Evolutionary conservation across 495 filamentous ascomycete species (phyloP), one percentile per base, ranked within the genome.

Genomic region (Podospora conica): DNA sequence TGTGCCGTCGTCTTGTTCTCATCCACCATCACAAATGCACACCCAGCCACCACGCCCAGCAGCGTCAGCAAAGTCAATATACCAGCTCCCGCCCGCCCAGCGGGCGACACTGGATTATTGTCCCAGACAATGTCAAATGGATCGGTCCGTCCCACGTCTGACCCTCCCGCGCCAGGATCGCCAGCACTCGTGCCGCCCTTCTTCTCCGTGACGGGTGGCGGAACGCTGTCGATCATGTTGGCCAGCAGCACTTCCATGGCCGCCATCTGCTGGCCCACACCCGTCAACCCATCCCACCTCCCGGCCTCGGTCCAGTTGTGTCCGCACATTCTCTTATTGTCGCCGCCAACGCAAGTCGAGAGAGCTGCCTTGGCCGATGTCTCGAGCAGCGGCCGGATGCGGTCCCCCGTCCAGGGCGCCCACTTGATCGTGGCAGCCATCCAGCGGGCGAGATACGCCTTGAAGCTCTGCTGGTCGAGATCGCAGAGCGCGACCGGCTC

Each of bases 391-490:
- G 85, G 84, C 73, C 88, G 83, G 72, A 96, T 86, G 11, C 75
- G 71, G 53, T 79, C 67, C 55, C 76, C 80, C 2, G 87, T 90
- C 70, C 83, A 89, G 5, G 88, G 88, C 7, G 85, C 86, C 79
- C 93, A 82, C 65, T 92, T 86, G 0, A 87, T 86, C 6, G 87
- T 86, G 8, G 85, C 82, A 1, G 88, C 86, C 78, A 96, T 85
- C 89, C 91, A 94, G 7, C 88, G 84, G 8, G 88, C 79, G 9
- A 92, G 80, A 68, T 91, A 90, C 5, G 89, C 90, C 73, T 94
- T 94, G 84, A 96, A 95, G 24, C 86, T 86, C 60, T 87, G 86
- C 71, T 92, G 88, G 76, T 94, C 90, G 62, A 84, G 72, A 70
- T 92, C 83, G 76, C 91, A 92, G 5, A 79, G 79, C 59, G 80